Evolutionary conservation across 208 protist species (phyloP).

Genomic region (Leishmania braziliensis): DNA sequence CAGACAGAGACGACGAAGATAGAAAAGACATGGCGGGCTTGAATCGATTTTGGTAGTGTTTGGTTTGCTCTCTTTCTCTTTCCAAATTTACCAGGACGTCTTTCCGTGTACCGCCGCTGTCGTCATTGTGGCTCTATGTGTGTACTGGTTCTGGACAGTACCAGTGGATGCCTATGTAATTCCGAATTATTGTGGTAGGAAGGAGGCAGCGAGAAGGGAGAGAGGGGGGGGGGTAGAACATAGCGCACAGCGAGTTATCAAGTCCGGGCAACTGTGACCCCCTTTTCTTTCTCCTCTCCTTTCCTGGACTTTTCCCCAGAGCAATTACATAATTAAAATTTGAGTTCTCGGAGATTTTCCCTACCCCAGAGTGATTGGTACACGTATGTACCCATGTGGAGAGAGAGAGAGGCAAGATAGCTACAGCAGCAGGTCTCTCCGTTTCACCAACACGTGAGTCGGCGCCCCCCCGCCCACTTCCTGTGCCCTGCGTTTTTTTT

Average conservation of each 20-base stretch:
- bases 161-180: neutral
- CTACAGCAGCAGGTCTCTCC: neutral
- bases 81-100: neutral
- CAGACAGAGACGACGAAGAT: neutral
- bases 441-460: neutral
- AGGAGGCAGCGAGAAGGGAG: neutral
- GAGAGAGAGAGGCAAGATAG: neutral
- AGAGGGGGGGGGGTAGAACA: neutral
- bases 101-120: neutral
- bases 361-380: neutral
- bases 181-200: neutral
- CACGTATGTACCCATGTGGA: neutral
- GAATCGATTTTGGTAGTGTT: neutral
- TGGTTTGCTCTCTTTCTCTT: neutral
- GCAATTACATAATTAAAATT: neutral
- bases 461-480: neutral
- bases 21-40: neutral
- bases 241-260: neutral
- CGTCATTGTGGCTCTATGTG: neutral
- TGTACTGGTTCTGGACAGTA: neutral
- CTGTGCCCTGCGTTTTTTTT: neutral
- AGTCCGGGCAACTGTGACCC: neutral
- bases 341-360: neutral
- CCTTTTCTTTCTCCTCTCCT: neutral
- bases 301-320: neutral